These are phyloP conservation scores for Piper betle DNA, from an alignment of 164 flowering plant species.

Conservation along the genomic window DNA sequence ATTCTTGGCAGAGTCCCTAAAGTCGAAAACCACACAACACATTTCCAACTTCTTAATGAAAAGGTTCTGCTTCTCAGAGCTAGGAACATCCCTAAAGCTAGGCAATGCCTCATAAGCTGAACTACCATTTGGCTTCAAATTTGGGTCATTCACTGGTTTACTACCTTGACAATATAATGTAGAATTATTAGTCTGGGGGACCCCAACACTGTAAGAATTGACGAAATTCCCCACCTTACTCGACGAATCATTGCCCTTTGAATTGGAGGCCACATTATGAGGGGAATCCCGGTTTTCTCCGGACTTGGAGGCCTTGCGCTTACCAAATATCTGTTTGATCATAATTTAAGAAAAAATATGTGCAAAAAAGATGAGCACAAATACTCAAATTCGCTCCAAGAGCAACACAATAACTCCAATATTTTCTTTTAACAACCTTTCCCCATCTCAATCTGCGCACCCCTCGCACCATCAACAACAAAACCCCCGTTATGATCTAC, in stretches of 20 bases:
- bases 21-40: slow-evolving; percentile 66
- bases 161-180: slow-evolving; percentile 13
- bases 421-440: too few species aligned
- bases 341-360: slow-evolving; percentile 10
- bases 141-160: slow-evolving; percentile 9
- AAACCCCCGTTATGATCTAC: too few species aligned
- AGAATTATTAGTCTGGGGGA: slow-evolving; percentile 11
- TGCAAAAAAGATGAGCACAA: too few species aligned
- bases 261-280: slow-evolving; percentile 15
- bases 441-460: too few species aligned
- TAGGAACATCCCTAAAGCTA: slow-evolving; percentile 56
- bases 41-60: slow-evolving; percentile 53
- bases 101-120: slow-evolving; percentile 55
- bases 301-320: slow-evolving; percentile 45
- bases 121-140: slow-evolving; percentile 24
- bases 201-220: slow-evolving; percentile 9
- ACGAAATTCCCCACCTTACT: slow-evolving; percentile 14
- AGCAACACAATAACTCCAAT: too few species aligned
- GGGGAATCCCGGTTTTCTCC: slow-evolving; percentile 15
- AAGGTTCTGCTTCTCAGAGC: slow-evolving; percentile 52
- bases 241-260: slow-evolving; percentile 21
- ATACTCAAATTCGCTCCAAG: too few species aligned
- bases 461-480: too few species aligned
- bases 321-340: slow-evolving; percentile 50
- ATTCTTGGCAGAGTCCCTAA: slow-evolving; percentile 61